Evolutionary conservation across 192 early-diverging fungal genomes (phyloP).

Genomic region (Phycomyces blakesleeanus): DNA sequence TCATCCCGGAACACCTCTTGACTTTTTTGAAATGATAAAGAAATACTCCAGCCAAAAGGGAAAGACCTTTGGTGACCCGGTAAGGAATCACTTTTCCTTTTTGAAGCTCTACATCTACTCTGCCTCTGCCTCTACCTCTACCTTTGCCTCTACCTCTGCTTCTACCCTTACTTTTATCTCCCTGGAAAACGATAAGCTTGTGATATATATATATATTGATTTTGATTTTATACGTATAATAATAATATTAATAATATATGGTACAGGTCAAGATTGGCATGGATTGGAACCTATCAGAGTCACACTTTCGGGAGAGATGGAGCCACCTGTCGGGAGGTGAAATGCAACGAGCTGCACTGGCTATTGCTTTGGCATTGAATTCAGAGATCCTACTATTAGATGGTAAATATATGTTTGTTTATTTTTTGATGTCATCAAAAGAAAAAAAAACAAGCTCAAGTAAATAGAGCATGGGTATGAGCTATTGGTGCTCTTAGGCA

Average conservation of each 20-base stretch:
- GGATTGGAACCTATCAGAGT: constrained; percentile 64
- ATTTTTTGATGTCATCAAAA: background rate
- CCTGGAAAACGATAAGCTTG: no score
- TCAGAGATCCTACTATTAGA: constrained; percentile 79
- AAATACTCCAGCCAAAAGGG: constrained; percentile 47
- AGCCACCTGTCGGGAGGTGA: constrained; percentile 81
- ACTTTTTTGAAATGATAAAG: constrained; percentile 58
- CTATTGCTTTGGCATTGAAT: constrained; percentile 72
- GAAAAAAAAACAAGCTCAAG: no score
- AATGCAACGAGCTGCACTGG: constrained; percentile 75
- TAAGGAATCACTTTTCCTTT: constrained; percentile 19
- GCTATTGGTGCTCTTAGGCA: no score
- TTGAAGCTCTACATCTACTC: no score
- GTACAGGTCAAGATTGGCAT: constrained; percentile 55
- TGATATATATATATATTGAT: no score
- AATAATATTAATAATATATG: background rate
- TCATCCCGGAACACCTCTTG: constrained; percentile 68
- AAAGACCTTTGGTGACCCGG: constrained; percentile 53
- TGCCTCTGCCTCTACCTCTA: no score
- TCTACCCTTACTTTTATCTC: no score
- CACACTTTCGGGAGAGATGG: constrained; percentile 75
- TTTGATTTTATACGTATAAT: constrained; percentile 1
- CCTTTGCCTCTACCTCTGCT: no score
- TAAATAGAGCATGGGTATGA: background rate
- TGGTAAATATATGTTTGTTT: constrained; percentile 38